Evolutionary conservation across 805 yeast species (phyloP), one percentile per base, ranked within the genome.

Genomic region (Metschnikowia shivogae): DNA sequence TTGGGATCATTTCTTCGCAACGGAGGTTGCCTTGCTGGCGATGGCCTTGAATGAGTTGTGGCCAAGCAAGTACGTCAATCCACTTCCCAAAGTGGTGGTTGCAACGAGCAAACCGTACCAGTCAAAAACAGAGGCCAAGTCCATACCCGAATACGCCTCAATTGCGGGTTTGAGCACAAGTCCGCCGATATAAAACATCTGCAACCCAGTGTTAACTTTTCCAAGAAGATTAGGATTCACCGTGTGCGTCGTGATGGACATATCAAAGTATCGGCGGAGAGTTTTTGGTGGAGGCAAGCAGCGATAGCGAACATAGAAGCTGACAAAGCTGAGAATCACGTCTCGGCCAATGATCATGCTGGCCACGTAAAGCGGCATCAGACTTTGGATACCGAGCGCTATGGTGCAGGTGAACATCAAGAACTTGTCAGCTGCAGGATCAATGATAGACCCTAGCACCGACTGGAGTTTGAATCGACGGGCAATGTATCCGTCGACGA

Each of bases 371-470:
- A 53, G 42, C 1, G 99, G 98, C 57, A 93, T 84, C 14, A 77
- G 72, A 40, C 81, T 74, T 10, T 82, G 68, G 53, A 82, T 76
- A 0, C 92, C 81, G 46, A 93, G 66, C 42, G 95, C 81, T 0
- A 82, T 73, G 0, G 98, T 90, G 42, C 95, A 80, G 0, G 86
- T 80, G 17, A 92, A 76, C 97, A 93, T 89, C 38, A 93, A 72
- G 12, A 86, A 71, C 61, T 93, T 93, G 61, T 93, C 99, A 0
- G 99, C 99, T 68, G 89, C 74, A 0, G 99, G 99, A 58, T 93
- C 99, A 29, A 95, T 70, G 12, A 93, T 82, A 0, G 96, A 84
- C 0, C 99, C 99, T 6, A 89, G 77, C 1, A 86, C 83, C 1
- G 96, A 82, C 56, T 81, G 77, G 75, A 85, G 70, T 45, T 88